Evolutionary conservation across 2,329 filamentous ascomycete genomes (phyloP), one percentile per base, ranked within the genome.

Genomic region (Neonectria magnoliae): DNA sequence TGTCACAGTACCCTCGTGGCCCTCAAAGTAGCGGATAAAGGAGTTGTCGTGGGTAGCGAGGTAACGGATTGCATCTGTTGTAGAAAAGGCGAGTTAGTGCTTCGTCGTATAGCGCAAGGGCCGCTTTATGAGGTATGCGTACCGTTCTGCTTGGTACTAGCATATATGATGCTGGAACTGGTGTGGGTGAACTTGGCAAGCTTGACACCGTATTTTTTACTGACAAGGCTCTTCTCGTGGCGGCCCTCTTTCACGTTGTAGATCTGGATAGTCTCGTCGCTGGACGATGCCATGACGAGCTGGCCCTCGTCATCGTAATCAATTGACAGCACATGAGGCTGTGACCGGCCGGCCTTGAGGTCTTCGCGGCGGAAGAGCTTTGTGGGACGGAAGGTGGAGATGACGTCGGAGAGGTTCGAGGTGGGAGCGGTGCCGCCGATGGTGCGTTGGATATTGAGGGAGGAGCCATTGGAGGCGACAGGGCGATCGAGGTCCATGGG

Each of bases 251-350:
- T 93, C 68, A 97, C 91, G 74, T 96, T 97, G 82, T 97, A 99
- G 33, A 99, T 90, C 76, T 98, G 94, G 67, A 99, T 92, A 4
- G 93, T 97, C 78, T 98, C 94, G 79, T 99, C 96, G 81, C 93
- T 94, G 71, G 94, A 93, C 6, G 94, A 93, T 0, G 94, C 93
- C 80, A 99, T 93, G 64, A 97, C 87, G 54, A 95, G 92, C 79
- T 98, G 94, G 78, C 96, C 96, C 47, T 93, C 91, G 81, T 98
- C 94, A 79, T 98, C 94, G 77, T 97, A 99, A 82, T 99, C 95
- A 73, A 99, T 88, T 14, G 36, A 45, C 8, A 57, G 51, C 22
- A 55, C 48, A 13, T 44, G 18, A n/a, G 52, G n/a, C 38, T 51
- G 60, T 10, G 83, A 78, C 62, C 81, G 80, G 62, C 79, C 79